phyloP scores from a whole-genome alignment of 2,329 filamentous ascomycete genomes.

The Blastomyces parvus region DNA sequence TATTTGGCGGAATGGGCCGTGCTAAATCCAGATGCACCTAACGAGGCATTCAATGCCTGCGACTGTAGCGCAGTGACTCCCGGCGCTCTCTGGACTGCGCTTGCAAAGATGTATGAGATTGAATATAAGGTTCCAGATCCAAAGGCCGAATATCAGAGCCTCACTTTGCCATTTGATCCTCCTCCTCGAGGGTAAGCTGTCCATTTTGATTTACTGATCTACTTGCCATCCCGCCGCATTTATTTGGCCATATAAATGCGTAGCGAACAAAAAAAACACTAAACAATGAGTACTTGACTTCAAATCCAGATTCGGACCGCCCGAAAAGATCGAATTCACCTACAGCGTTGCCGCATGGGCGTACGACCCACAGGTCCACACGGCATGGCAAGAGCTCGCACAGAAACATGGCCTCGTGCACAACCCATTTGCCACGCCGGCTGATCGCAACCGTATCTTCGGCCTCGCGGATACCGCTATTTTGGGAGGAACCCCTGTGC shows the following conservation, averaged over 20 bases:
- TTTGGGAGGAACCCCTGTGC: constrained; percentile 22
- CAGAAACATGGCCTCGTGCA: constrained; percentile 33
- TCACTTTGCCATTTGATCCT: constrained; percentile 12
- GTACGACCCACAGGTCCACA: constrained; percentile 33
- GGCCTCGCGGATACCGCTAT: constrained; percentile 38
- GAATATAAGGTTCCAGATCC: constrained; percentile 16
- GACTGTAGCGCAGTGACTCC: constrained; percentile 22
- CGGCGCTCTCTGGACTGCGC: constrained; percentile 20
- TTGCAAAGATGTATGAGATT: constrained; percentile 22
- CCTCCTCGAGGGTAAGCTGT: constrained; percentile 17
- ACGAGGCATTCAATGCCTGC: constrained; percentile 24
- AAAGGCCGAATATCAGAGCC: constrained; percentile 11
- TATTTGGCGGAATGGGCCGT: constrained; percentile 25
- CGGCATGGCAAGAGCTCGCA: constrained; percentile 40
- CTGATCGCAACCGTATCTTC: constrained; percentile 39
- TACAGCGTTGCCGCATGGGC: constrained; percentile 42
- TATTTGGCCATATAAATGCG: background rate
- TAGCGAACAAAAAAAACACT: background rate
- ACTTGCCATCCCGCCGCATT: background rate
- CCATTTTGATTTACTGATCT: background rate
- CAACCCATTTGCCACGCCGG: constrained; percentile 29
- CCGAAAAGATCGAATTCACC: constrained; percentile 28
- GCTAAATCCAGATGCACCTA: constrained; percentile 18
- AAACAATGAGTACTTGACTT: background rate
- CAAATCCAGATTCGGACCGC: constrained; percentile 35